Conservation (phyloP, 2,329 filamentous ascomycete species). For the Phialophora tarda region DNA sequence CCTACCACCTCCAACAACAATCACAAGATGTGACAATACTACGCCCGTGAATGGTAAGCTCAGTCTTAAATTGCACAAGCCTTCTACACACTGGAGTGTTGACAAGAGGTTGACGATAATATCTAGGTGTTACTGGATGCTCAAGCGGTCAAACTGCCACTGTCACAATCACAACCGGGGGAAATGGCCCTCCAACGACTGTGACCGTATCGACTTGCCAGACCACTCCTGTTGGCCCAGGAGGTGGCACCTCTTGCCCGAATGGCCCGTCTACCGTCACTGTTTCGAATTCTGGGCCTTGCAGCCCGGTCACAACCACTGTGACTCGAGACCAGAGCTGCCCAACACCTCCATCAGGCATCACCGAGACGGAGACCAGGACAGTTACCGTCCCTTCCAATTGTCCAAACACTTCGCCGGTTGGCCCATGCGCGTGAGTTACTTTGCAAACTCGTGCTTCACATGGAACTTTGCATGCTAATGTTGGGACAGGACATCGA, state of each 20-base stretch:
- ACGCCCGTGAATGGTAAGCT: background rate
- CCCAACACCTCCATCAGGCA: background rate
- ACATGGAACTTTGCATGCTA: background rate
- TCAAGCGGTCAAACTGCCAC: background rate
- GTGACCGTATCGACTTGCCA: background rate
- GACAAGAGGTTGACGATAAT: background rate
- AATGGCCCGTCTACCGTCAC: background rate
- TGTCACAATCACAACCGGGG: background rate
- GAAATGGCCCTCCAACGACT: background rate
- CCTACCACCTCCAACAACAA: background rate
- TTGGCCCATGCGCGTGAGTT: background rate
- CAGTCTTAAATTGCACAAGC: too few species aligned
- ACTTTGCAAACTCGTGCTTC: background rate
- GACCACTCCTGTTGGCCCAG: background rate
- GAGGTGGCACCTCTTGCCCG: background rate
- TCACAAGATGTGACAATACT: background rate
- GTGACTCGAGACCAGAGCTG: background rate
- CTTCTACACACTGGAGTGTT: background rate
- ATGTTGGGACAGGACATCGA: background rate
- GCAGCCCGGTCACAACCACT: background rate
- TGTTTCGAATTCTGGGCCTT: background rate
- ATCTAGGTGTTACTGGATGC: background rate
- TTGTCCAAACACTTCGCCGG: background rate
- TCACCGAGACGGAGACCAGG: background rate
- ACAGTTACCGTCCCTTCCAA: background rate